Evolutionary conservation across 2,329 filamentous ascomycete species (phyloP).

Genomic region (Trichoderma sp.): DNA sequence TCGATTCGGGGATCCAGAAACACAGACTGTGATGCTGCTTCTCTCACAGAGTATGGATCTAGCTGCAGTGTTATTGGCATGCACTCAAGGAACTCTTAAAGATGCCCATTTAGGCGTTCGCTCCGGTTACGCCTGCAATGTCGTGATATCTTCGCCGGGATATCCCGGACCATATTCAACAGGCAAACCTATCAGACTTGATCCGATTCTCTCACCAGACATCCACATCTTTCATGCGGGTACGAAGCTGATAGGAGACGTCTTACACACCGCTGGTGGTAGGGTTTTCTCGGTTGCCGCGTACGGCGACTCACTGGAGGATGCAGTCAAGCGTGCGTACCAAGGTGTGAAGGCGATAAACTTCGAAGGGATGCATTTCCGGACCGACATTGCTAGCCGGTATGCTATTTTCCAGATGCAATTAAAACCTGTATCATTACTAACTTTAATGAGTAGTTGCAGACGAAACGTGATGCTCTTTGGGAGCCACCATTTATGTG

Average conservation of each 20-base stretch:
- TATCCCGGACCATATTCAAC: neutral
- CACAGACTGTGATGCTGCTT: neutral
- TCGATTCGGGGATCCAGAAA: neutral
- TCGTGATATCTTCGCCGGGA: neutral
- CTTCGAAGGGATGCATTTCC: neutral
- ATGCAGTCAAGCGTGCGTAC: neutral
- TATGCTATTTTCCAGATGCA: fast-evolving
- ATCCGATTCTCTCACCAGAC: neutral
- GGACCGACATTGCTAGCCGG: neutral
- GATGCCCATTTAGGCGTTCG: neutral
- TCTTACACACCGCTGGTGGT: neutral
- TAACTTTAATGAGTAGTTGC: neutral
- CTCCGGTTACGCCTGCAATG: neutral
- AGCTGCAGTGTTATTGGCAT: neutral
- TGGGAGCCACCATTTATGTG: too few species aligned
- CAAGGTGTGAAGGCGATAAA: neutral
- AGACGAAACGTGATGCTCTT: neutral
- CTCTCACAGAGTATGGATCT: neutral
- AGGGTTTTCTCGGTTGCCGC: neutral
- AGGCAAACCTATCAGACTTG: neutral
- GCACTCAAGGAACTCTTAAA: neutral
- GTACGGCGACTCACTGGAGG: neutral
- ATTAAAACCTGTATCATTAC: neutral
- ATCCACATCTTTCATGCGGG: neutral
- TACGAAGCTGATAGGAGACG: neutral